phyloP scores from a whole-genome alignment of 163 green algal genomes.

The Scenedesmus sp. region DNA sequence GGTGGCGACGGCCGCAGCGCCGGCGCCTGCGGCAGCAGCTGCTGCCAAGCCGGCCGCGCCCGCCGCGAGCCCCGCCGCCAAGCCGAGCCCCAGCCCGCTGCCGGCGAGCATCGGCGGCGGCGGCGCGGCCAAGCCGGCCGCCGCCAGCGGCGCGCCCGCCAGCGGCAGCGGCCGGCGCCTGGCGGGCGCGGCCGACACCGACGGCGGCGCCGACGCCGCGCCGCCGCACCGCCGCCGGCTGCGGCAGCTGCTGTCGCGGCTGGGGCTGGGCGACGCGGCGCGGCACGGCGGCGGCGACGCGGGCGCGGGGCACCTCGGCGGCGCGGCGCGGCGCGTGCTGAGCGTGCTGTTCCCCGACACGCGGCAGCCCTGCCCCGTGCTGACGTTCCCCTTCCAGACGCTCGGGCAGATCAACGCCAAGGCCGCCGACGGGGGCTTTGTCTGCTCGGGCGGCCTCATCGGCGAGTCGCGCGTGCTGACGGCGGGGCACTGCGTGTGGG shows the following conservation, averaged over 20 bases:
- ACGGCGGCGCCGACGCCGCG: too few relatives aligned
- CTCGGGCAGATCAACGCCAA: slow-evolving; percentile 53
- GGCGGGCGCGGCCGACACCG: not conserved
- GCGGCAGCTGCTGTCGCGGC: not conserved
- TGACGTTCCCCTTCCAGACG: slow-evolving; percentile 48
- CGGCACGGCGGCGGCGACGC: not conserved
- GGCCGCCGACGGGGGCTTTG: slow-evolving; percentile 46
- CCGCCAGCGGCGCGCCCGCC: too few relatives aligned
- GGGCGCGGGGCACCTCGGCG: not conserved
- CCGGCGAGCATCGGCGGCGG: slow-evolving; percentile 11
- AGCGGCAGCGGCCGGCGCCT: slow-evolving; percentile 10
- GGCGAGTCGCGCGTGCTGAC: slow-evolving; percentile 54
- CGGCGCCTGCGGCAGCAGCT: slow-evolving; percentile 8
- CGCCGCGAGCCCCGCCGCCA: not conserved
- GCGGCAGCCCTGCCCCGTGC: slow-evolving; percentile 18
- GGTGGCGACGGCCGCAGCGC: too few relatives aligned
- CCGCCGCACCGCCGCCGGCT: too few relatives aligned
- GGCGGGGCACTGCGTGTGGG: slow-evolving; percentile 59
- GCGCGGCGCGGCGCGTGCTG: slow-evolving; percentile 22
- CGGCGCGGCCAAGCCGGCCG: too few relatives aligned
- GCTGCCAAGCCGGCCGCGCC: not conserved
- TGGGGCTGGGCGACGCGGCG: not conserved
- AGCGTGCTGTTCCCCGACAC: slow-evolving; percentile 22
- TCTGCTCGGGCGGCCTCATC: slow-evolving; percentile 57
- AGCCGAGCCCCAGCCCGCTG: not conserved